These are phyloP conservation scores for Saccharomyces jurei DNA, from an alignment of 805 yeast genomes.

Conservation along the genomic window DNA sequence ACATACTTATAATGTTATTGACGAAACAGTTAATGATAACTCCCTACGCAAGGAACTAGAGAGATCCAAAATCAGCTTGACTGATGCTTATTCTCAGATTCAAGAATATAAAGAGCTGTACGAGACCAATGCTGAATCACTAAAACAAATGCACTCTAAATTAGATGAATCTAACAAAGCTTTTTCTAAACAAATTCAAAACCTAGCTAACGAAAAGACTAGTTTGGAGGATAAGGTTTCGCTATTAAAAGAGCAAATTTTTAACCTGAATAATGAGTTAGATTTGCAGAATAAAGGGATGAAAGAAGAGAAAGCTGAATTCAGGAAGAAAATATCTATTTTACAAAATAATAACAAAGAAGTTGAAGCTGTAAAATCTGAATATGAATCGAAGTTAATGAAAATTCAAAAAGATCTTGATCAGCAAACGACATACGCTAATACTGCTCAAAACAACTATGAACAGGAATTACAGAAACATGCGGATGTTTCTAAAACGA, in stretches of 20 bases:
- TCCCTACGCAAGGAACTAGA: constrained; percentile 36
- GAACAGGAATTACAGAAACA: constrained; percentile 48
- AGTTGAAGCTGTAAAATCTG: constrained; percentile 12
- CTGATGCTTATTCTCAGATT: constrained; percentile 47
- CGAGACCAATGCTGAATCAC: constrained; percentile 56
- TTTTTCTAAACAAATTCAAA: constrained; percentile 11
- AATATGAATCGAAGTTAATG: constrained; percentile 26
- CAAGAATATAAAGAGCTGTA: constrained; percentile 59
- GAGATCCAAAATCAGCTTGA: constrained; percentile 46
- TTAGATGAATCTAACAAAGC: constrained; percentile 40
- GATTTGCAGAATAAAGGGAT: constrained; percentile 21
- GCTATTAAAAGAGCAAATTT: constrained; percentile 28
- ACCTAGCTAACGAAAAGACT: constrained; percentile 16
- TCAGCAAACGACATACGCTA: constrained; percentile 40
- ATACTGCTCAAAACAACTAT: constrained; percentile 45
- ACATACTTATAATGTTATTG: constrained; percentile 25
- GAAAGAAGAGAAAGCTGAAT: constrained; percentile 18
- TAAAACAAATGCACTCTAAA: constrained; percentile 44
- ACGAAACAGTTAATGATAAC: constrained; percentile 20
- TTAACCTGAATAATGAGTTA: constrained; percentile 28
- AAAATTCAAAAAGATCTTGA: constrained; percentile 32
- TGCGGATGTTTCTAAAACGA: constrained; percentile 40
- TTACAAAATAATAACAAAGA: constrained; percentile 24
- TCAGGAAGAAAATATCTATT: constrained; percentile 22
- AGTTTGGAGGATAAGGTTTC: constrained; percentile 14